phyloP scores from a whole-genome alignment of 768 basidiomycete genomes.

The Strobilomyces confusus region DNA sequence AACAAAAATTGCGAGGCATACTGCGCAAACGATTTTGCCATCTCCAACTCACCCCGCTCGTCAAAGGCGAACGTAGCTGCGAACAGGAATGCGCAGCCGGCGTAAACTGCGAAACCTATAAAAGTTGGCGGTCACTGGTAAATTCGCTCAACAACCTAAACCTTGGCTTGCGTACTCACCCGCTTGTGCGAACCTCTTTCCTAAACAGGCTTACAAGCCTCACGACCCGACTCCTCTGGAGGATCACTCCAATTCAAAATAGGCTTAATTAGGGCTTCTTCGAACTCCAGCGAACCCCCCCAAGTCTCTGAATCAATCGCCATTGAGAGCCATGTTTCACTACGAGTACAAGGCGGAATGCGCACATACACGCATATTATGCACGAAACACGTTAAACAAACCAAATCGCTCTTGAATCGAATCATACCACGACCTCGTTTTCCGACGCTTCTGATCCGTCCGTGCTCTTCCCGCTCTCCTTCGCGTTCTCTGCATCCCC shows the following conservation, averaged over 20 bases:
- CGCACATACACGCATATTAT: too few species aligned
- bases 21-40: slow-evolving; percentile 72
- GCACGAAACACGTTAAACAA: too few species aligned
- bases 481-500: slow-evolving; percentile 21
- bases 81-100: slow-evolving; percentile 6
- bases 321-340: too few species aligned
- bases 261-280: neutral
- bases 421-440: neutral
- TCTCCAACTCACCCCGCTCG: slow-evolving; percentile 26
- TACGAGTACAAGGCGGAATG: too few species aligned
- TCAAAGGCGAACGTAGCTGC: slow-evolving; percentile 13
- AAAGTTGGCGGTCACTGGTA: slow-evolving; percentile 13
- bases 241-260: neutral
- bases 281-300: too few species aligned
- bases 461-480: slow-evolving; percentile 22
- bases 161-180: slow-evolving; percentile 20
- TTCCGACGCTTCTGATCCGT: neutral
- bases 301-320: too few species aligned
- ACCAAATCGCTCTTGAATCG: neutral
- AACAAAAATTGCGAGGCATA: slow-evolving; percentile 82
- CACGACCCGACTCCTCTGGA: neutral
- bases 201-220: slow-evolving; percentile 3
- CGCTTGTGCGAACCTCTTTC: slow-evolving; percentile 18
- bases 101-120: slow-evolving; percentile 11
- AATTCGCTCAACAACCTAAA: slow-evolving; percentile 17